Percentiles rank a stretch among this genome's conserved stretches.
Evolutionary conservation across 257 asterid genomes (phyloP).

Genomic region (Solanum pinnatisectum): DNA sequence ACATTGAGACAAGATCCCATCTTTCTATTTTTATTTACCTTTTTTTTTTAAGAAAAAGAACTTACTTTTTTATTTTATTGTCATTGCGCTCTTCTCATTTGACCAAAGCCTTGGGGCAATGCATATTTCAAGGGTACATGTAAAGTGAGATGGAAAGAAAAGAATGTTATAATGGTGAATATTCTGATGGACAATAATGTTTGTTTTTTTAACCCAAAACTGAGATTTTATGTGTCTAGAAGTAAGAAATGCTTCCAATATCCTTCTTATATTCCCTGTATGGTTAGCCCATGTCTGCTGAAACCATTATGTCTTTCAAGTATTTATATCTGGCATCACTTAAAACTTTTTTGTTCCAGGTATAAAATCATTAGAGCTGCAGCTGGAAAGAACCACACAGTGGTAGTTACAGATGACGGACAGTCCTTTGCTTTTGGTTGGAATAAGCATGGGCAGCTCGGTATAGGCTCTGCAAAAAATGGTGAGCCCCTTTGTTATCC

Average conservation of each 20-base stretch:
- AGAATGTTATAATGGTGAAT: neutral
- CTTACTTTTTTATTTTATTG: neutral
- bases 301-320: neutral
- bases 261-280: neutral
- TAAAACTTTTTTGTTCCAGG: conserved; percentile 25
- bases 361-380: conserved; percentile 61
- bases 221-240: neutral
- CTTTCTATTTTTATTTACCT: neutral
- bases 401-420: conserved; percentile 77
- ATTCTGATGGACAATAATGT: neutral
- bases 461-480: conserved; percentile 67
- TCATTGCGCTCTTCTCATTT: neutral
- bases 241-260: neutral
- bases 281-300: neutral
- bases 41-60: neutral
- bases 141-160: neutral
- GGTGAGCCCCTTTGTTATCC: conserved; percentile 33
- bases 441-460: conserved; percentile 96
- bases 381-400: conserved; percentile 84
- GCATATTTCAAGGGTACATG: neutral
- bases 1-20: neutral
- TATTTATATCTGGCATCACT: neutral
- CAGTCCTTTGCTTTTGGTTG: conserved; percentile 82
- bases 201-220: neutral
- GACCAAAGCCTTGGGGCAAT: neutral